Conservation (phyloP, 78 protist genomes). For the Dictyostelium brefeldianum region DNA sequence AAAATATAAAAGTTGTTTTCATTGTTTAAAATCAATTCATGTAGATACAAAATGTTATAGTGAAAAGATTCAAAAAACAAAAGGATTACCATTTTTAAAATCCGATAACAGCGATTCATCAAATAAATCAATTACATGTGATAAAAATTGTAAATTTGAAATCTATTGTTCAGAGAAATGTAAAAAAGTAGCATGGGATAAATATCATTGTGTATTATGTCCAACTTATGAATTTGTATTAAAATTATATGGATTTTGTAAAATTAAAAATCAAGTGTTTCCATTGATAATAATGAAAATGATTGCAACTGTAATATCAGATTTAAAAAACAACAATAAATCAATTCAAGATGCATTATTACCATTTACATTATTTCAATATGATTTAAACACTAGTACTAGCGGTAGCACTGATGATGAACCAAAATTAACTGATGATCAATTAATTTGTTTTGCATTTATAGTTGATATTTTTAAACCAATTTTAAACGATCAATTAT, state of each 20-base stretch:
- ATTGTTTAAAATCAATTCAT: conserved; percentile 29
- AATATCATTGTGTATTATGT: conserved; percentile 48
- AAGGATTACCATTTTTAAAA: not conserved
- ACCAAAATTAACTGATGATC: not conserved
- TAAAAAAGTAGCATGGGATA: not conserved
- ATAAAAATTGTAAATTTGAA: conserved; percentile 33
- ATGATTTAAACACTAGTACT: not conserved
- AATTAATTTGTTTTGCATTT: not conserved
- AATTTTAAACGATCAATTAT: not conserved
- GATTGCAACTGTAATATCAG: not conserved
- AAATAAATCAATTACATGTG: not conserved
- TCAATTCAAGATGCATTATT: conserved; percentile 14
- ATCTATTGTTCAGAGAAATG: conserved; percentile 55
- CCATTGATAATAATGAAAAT: conserved; percentile 68
- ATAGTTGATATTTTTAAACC: conserved; percentile 21
- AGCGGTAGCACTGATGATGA: not conserved
- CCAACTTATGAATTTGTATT: not conserved
- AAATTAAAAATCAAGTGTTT: conserved; percentile 12
- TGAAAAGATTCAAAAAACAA: not conserved
- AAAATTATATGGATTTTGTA: not conserved
- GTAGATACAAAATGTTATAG: not conserved
- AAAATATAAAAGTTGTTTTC: conserved; percentile 18
- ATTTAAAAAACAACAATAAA: not conserved
- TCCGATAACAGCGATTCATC: no score
- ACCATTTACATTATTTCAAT: conserved; percentile 46